Evolutionary conservation across 176 grass and related monocot species (phyloP), one percentile per base, ranked within the genome.

Genomic region (Dendrocalamus sinicus): DNA sequence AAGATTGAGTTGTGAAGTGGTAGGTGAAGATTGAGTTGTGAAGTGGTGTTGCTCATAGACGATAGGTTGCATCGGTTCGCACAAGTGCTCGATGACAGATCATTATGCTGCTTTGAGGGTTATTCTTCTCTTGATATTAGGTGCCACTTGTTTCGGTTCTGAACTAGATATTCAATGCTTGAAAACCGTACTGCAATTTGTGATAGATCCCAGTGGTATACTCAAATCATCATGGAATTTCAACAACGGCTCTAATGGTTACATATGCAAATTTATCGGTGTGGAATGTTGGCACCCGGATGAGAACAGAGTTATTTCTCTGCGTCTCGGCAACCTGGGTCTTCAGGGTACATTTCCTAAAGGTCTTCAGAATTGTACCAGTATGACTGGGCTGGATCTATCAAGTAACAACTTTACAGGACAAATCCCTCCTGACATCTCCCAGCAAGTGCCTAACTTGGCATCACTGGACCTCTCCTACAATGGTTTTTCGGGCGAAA

Each of bases 271-370:
- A 76, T 92, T 92, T 43, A 84, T 15, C 9, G 95, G 95, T 39
- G 91, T 97, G 40, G 92, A 94, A 5, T 97, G 95, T 69, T 97
- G 95, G 95, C 88, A 97, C 85, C 84, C 90, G 15, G 89, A 97
- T 84, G 92, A 97, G 85, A 77, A 92, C 50, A 77, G 84, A 50
- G 88, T 97, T 89, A 83, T 97, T 81, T 40, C 86, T 74, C 67
- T 94, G 75, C 88, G 12, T 17, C 95, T 97, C 17, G 44, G 90
- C 83, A 92, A 94, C 85, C 83, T 97, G 73, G 92, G 92, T 53
- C 90, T 97, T 57, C 81, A 83, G 66, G 95, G 95, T 17, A 19
- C 58, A 48, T 97, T 97, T 64, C 95, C 95, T 75, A 77, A 0
- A 28, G 92, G 92, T 48, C 88, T 97, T 84, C 53, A 81, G 69